phyloP scores from a whole-genome alignment of 106 monocot genomes.

The Apostasia ramifera region DNA sequence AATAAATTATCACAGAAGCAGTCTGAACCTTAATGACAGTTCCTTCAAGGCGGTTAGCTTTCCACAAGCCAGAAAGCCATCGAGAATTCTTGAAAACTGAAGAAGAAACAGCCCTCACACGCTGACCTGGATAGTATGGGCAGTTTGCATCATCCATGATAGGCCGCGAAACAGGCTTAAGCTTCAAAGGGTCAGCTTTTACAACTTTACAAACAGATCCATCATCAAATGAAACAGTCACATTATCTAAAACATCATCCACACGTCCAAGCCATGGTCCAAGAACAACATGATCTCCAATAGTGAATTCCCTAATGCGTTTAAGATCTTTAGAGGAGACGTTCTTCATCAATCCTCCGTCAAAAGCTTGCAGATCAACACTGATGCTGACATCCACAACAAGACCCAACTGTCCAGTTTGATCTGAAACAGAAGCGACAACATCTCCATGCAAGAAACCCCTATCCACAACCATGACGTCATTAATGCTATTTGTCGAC shows the following conservation, averaged over 20 bases:
- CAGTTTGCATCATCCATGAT: constrained; percentile 48
- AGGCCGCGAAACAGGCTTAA: constrained; percentile 57
- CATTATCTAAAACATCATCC: constrained; percentile 91
- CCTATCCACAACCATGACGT: constrained; percentile 57
- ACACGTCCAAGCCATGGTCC: constrained; percentile 92
- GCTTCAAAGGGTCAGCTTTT: constrained; percentile 71
- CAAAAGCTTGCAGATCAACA: constrained; percentile 52
- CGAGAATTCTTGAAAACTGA: constrained; percentile 78
- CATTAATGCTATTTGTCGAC: constrained; percentile 43
- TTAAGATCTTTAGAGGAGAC: constrained; percentile 64
- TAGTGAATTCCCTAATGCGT: constrained; percentile 57
- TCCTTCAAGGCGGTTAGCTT: constrained; percentile 81
- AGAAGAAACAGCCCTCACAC: constrained; percentile 70
- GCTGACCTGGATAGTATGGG: constrained; percentile 95
- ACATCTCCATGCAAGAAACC: constrained; percentile 80
- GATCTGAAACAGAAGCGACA: constrained; percentile 69
- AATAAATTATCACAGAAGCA: constrained; percentile 72
- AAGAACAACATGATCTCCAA: constrained; percentile 80
- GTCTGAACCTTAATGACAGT: constrained; percentile 82
- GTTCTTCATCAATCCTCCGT: constrained; percentile 45
- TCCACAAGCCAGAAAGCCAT: constrained; percentile 88
- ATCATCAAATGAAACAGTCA: constrained; percentile 91
- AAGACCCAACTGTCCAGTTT: constrained; percentile 86
- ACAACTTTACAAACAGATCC: constrained; percentile 89
- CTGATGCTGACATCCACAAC: constrained; percentile 65